These are phyloP conservation scores for Brettanomyces bruxellensis DNA, from an alignment of 805 yeast species.

Conservation along the genomic window DNA sequence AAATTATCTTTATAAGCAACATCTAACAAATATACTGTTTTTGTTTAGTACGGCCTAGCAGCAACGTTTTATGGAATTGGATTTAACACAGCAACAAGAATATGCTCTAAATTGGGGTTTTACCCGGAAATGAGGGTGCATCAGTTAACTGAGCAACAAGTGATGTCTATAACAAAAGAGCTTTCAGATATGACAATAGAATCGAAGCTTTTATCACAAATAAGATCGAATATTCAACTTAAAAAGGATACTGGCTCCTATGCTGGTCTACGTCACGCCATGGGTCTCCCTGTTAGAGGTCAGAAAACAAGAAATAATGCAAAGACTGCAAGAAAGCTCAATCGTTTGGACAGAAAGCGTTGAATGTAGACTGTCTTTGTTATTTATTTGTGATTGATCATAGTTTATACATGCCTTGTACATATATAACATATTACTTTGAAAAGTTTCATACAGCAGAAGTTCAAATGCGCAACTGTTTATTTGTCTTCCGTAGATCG, in stretches of 20 bases:
- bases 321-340: constrained; percentile 78
- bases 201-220: constrained; percentile 63
- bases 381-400: not conserved
- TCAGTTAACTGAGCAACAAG: constrained; percentile 80
- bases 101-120: constrained; percentile 83
- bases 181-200: constrained; percentile 76
- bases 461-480: not conserved
- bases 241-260: constrained; percentile 79
- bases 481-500: too few relatives aligned
- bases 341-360: constrained; percentile 53
- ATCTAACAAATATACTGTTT: not conserved
- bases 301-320: constrained; percentile 91
- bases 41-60: constrained; percentile 48
- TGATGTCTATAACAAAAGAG: constrained; percentile 81
- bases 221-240: constrained; percentile 67
- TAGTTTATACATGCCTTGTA: not conserved
- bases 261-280: constrained; percentile 82
- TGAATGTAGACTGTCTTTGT: constrained; percentile 3
- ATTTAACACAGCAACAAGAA: constrained; percentile 52
- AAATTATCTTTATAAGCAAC: not conserved
- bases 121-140: constrained; percentile 94
- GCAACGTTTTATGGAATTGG: constrained; percentile 85
- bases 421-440: not conserved
- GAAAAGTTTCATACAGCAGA: not conserved
- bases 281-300: constrained; percentile 77